Base-by-base conservation (phyloP, 345 rosid genomes). In the Eucalyptus coolabah region DNA sequence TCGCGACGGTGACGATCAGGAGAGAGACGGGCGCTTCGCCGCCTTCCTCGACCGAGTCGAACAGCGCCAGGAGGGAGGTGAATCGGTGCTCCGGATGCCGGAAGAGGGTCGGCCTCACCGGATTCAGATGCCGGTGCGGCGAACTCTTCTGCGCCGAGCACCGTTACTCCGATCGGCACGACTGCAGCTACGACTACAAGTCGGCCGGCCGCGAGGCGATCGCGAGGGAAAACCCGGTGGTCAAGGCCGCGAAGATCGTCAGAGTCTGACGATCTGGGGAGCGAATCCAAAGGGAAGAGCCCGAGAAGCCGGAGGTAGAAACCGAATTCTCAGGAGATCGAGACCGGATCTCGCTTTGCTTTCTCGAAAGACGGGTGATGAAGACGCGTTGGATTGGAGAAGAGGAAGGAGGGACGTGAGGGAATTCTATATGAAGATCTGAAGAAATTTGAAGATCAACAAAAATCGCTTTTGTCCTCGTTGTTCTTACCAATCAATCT, bases 121-220 rank as follows among this genome's bases (percentile, higher is more conserved):
- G 99, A 19, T 98, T 98, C 90, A 92, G 99, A 65, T 98, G 99
- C 91, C 96, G 99, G 4, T 98, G 99, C 80, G 99, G 99, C 1
- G 99, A 98, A 42, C 96, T 98, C 28, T 98, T 98, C 88, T 98
- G 99, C 67, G 89, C 95, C 34, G 98, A 97, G n/a, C 99, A 98
- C 47, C 96, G 99, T 60, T 98, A 98, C 88, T 96, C 99, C 67
- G 99, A 97, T 91, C 97, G 99, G 15, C 99, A 98, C 89, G 98
- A 95, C 32, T 98, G 99, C 88, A 95, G 98, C 91, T 98, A 95
- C 91, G 99, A 98, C 87, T 98, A 98, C 91, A 97, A 96, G 90
- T 88, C 98, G 16, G 98, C 94, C 32, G 99, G 99, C 5, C 97
- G 99, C 18, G 99, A 98, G 53, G 98, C 98, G 47, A 98, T 98